Conservation (phyloP, 176 grass and related monocot species). For the Zoysia japonica region DNA sequence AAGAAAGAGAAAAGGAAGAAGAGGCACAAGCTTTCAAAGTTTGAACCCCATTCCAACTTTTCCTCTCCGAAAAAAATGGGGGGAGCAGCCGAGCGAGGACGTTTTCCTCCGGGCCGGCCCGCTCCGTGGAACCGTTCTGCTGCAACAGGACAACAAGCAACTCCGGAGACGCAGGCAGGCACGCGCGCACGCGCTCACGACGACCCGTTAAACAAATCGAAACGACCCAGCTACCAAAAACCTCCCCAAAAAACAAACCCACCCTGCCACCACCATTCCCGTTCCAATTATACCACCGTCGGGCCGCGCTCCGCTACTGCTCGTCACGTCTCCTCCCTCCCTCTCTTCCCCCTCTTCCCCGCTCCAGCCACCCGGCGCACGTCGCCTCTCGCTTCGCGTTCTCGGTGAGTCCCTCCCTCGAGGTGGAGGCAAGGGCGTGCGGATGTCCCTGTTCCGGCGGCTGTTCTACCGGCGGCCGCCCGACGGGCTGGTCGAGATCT, state of each 20-base stretch:
- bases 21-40: background rate
- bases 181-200: conserved; percentile 32
- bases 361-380: background rate
- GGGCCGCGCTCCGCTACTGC: conserved; percentile 23
- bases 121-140: conserved; percentile 22
- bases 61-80: background rate
- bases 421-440: background rate
- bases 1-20: background rate
- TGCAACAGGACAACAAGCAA: background rate
- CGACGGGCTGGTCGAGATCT: conserved; percentile 83
- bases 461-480: conserved; percentile 86
- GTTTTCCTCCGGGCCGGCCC: background rate
- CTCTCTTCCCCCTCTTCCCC: background rate
- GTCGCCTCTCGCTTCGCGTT: background rate
- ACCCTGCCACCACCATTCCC: background rate
- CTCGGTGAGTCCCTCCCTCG: background rate
- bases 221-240: conserved; percentile 19
- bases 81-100: too few species aligned
- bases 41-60: background rate
- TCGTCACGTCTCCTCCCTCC: conserved; percentile 25
- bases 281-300: conserved; percentile 2
- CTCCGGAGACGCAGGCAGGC: background rate
- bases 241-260: conserved; percentile 45
- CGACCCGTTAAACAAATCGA: conserved; percentile 45
- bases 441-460: conserved; percentile 87